These are phyloP conservation scores for Monosporascus sp. DNA, from an alignment of 2,329 filamentous ascomycete species.

Conservation along the genomic window DNA sequence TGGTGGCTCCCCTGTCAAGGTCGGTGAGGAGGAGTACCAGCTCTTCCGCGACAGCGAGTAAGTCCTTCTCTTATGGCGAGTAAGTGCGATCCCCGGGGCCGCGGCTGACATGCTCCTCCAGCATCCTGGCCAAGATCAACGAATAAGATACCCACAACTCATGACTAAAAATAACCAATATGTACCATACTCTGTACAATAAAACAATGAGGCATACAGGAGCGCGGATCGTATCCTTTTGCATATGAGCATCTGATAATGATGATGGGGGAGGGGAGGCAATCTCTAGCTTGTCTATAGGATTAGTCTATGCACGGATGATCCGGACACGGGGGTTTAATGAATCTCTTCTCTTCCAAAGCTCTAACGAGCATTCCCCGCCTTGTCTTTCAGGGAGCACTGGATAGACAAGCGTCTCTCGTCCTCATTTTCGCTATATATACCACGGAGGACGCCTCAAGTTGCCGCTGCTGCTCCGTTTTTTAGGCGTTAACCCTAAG, in stretches of 20 bases:
- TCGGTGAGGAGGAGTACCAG: slow-evolving; percentile 92
- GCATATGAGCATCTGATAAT: slow-evolving; percentile 3
- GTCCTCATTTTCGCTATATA: neutral
- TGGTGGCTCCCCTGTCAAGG: slow-evolving; percentile 91
- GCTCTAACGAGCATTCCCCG: no score
- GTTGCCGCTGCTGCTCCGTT: neutral
- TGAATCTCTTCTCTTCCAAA: neutral
- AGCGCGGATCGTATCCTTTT: slow-evolving; percentile 3
- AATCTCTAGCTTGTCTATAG: neutral
- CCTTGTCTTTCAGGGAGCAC: neutral
- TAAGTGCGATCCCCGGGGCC: neutral
- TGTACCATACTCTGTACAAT: slow-evolving; percentile 26
- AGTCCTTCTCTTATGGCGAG: slow-evolving; percentile 36
- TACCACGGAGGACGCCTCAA: neutral
- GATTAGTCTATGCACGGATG: neutral
- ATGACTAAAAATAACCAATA: slow-evolving; percentile 16
- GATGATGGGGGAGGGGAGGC: neutral
- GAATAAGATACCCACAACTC: slow-evolving; percentile 53
- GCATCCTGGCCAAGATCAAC: slow-evolving; percentile 98
- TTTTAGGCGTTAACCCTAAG: no score
- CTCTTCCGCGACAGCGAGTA: slow-evolving; percentile 98
- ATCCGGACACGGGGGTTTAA: neutral
- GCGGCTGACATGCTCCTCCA: slow-evolving; percentile 32
- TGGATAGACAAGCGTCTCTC: neutral
- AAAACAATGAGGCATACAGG: slow-evolving; percentile 11